Evolutionary conservation across 2,329 filamentous ascomycete species (phyloP).

Genomic region (Cladosporium sp.): DNA sequence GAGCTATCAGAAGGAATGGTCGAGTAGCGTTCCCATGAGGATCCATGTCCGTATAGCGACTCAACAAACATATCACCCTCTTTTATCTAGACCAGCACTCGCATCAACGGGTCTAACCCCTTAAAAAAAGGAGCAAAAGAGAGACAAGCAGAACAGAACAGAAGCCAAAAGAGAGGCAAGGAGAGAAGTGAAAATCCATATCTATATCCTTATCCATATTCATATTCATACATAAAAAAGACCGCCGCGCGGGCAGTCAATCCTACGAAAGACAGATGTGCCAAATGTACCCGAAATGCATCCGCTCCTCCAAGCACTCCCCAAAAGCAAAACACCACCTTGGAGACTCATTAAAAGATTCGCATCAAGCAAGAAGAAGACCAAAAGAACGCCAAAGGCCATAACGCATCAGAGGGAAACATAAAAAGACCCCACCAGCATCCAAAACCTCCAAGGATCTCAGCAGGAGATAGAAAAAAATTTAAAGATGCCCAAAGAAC

Average conservation of each 20-base stretch:
- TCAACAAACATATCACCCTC: too few relatives aligned
- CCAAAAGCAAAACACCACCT: too few relatives aligned
- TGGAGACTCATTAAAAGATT: too few relatives aligned
- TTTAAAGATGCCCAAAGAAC: background rate
- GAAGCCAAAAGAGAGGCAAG: background rate
- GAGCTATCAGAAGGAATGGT: too few relatives aligned
- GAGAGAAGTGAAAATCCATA: background rate
- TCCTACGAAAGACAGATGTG: background rate
- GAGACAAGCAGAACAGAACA: too few relatives aligned
- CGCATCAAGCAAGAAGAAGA: too few relatives aligned
- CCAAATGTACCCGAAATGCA: background rate
- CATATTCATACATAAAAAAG: background rate
- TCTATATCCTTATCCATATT: background rate
- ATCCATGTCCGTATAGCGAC: too few relatives aligned
- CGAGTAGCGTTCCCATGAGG: too few relatives aligned
- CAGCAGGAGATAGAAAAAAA: background rate
- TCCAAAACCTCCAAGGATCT: background rate
- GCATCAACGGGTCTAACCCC: too few relatives aligned
- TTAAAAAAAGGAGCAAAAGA: too few relatives aligned
- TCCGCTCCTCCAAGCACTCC: too few relatives aligned
- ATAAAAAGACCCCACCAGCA: background rate
- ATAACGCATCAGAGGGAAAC: background rate
- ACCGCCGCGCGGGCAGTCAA: background rate
- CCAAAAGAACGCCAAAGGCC: background rate
- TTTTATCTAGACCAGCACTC: too few relatives aligned